Conservation (phyloP, 108 stramenopile species). For the Fragilaria radians region DNA sequence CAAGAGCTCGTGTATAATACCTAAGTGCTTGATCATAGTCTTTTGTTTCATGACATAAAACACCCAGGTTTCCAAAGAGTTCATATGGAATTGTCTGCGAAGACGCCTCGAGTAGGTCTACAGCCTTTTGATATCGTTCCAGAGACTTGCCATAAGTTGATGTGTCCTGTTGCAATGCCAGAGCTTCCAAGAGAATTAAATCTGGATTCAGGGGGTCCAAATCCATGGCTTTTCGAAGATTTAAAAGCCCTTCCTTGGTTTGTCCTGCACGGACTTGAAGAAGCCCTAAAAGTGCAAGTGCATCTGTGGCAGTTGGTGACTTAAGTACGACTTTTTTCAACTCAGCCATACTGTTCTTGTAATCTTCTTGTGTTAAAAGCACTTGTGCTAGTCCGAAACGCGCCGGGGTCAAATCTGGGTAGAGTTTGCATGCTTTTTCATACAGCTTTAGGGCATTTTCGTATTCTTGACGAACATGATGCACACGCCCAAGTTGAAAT, state of each 20-base stretch:
- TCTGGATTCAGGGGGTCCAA: conserved; percentile 80
- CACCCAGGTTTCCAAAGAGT: conserved; percentile 75
- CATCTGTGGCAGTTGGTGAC: conserved; percentile 75
- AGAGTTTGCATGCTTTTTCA: conserved; percentile 61
- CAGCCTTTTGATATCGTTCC: conserved; percentile 73
- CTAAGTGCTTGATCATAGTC: conserved; percentile 60
- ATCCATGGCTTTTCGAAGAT: conserved; percentile 78
- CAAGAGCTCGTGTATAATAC: conserved; percentile 54
- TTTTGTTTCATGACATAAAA: conserved; percentile 74
- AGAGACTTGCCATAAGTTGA: conserved; percentile 52
- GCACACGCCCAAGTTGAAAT: conserved; percentile 81
- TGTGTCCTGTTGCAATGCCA: conserved; percentile 78
- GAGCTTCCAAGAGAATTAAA: conserved; percentile 63
- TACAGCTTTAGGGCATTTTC: conserved; percentile 76
- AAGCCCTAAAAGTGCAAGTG: conserved; percentile 65
- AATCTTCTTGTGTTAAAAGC: conserved; percentile 58
- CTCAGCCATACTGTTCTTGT: conserved; percentile 50
- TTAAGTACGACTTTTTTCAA: conserved; percentile 53
- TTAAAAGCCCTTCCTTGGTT: conserved; percentile 44
- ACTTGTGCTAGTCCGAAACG: conserved; percentile 79
- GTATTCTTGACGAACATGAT: conserved; percentile 71
- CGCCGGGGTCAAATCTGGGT: conserved; percentile 66
- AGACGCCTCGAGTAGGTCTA: conserved; percentile 55
- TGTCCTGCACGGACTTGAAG: conserved; percentile 58
- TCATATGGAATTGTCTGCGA: conserved; percentile 40